These are phyloP conservation scores for Ustilago curta DNA, from an alignment of 1,284 basidiomycete genomes.

Conservation along the genomic window DNA sequence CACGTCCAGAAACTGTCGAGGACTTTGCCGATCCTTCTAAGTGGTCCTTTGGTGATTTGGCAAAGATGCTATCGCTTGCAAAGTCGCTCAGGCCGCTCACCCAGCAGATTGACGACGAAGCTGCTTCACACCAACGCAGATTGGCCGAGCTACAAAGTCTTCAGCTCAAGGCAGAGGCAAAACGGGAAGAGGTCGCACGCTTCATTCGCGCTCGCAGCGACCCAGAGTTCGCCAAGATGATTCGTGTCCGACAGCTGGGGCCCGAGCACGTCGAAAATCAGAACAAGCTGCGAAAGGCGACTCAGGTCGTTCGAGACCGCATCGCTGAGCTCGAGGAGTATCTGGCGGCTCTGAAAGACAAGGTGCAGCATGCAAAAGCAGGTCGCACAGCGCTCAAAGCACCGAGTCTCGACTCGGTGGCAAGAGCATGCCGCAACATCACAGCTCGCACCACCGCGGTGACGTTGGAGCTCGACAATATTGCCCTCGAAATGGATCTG, in stretches of 20 bases:
- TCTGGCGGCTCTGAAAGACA: conserved; percentile 78
- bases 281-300: conserved; percentile 77
- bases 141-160: conserved; percentile 71
- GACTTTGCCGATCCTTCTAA: conserved; percentile 52
- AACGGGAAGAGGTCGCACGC: conserved; percentile 70
- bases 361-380: conserved; percentile 75
- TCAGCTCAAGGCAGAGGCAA: conserved; percentile 71
- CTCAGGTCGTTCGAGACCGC: conserved; percentile 79
- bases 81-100: conserved; percentile 36
- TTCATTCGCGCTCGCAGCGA: conserved; percentile 82
- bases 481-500: conserved; percentile 74
- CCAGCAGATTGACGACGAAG: conserved; percentile 32
- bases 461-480: conserved; percentile 74
- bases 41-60: conserved; percentile 70
- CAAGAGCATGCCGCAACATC: conserved; percentile 85
- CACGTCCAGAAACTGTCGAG: conserved; percentile 36
- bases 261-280: conserved; percentile 89
- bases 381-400: conserved; percentile 77
- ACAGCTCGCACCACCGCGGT: conserved; percentile 75
- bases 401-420: conserved; percentile 84
- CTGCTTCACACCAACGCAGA: conserved; percentile 62
- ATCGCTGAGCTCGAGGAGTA: conserved; percentile 82
- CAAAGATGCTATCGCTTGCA: conserved; percentile 57
- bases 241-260: conserved; percentile 82
- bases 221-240: conserved; percentile 81